Evolutionary conservation across 352 stramenopile species (phyloP).

Genomic region (Phytopythium aichiense): DNA sequence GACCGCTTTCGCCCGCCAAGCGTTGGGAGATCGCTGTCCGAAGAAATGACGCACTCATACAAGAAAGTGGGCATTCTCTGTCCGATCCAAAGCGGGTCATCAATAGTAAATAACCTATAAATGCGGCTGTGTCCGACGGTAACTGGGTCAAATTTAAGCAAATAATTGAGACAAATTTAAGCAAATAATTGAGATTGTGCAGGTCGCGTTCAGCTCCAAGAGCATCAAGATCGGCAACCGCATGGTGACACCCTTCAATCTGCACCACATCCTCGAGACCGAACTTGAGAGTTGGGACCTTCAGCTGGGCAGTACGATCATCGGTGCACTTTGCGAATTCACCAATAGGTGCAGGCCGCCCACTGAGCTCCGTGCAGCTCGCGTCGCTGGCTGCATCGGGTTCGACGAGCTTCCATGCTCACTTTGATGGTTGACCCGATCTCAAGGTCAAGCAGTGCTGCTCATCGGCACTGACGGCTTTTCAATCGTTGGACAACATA

Average conservation of each 20-base stretch:
- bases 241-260: slow-evolving; percentile 23
- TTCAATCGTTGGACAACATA: slow-evolving; percentile 23
- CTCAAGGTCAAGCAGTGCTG: slow-evolving; percentile 13
- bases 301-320: slow-evolving; percentile 18
- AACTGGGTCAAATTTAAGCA: too few relatives aligned
- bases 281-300: slow-evolving; percentile 12
- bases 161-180: too few relatives aligned
- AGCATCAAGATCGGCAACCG: slow-evolving; percentile 16
- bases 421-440: slow-evolving; percentile 17
- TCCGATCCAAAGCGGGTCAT: not conserved
- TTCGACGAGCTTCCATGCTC: slow-evolving; percentile 21
- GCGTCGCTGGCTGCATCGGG: slow-evolving; percentile 22
- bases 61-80: not conserved
- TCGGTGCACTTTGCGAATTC: slow-evolving; percentile 23
- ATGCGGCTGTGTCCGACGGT: too few relatives aligned
- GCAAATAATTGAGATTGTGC: slow-evolving; percentile 6
- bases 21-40: not conserved
- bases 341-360: slow-evolving; percentile 18
- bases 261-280: slow-evolving; percentile 7
- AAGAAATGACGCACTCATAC: not conserved
- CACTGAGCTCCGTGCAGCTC: slow-evolving; percentile 21
- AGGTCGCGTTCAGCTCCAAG: slow-evolving; percentile 6
- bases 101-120: too few relatives aligned
- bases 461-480: slow-evolving; percentile 23
- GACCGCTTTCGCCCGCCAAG: not conserved